Percentiles rank a stretch among this genome's conserved stretches.
Evolutionary conservation across 805 yeast species (phyloP).

Genomic region (Blastobotrys parvus): DNA sequence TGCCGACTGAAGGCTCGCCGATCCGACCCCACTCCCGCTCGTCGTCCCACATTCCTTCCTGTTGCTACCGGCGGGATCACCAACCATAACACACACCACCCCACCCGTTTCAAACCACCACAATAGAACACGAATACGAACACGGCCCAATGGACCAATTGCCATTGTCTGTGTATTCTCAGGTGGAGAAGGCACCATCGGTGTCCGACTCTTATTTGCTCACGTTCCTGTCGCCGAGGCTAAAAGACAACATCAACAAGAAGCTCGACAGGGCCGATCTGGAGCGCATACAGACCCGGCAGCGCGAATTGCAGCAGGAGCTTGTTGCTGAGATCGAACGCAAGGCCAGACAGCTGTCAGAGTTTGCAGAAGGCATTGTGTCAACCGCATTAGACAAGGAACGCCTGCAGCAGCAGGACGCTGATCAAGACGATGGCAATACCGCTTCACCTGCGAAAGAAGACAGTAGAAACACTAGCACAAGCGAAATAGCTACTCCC

Average conservation of each 20-base stretch:
- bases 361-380: not conserved
- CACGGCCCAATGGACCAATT: not conserved
- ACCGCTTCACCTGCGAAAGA: too few species aligned
- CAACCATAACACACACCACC: too few species aligned
- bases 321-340: not conserved
- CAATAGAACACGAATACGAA: too few species aligned
- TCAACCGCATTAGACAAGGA: not conserved
- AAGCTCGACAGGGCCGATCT: not conserved
- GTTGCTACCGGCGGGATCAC: too few species aligned
- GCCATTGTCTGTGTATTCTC: not conserved
- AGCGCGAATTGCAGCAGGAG: not conserved
- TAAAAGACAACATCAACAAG: not conserved
- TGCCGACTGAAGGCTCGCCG: too few species aligned
- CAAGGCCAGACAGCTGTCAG: not conserved
- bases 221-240: not conserved
- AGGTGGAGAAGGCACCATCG: not conserved
- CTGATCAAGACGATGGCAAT: not conserved
- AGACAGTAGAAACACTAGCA: not conserved
- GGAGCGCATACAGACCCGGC: not conserved
- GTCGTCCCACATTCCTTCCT: too few species aligned
- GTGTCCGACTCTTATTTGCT: slow-evolving; percentile 1
- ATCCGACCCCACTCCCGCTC: too few species aligned
- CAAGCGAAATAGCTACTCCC: not conserved
- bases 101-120: too few species aligned
- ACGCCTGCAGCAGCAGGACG: not conserved